Evolutionary conservation across 768 basidiomycete species (phyloP), one percentile per base, ranked within the genome.

Genomic region (Clathrus columnatus): DNA sequence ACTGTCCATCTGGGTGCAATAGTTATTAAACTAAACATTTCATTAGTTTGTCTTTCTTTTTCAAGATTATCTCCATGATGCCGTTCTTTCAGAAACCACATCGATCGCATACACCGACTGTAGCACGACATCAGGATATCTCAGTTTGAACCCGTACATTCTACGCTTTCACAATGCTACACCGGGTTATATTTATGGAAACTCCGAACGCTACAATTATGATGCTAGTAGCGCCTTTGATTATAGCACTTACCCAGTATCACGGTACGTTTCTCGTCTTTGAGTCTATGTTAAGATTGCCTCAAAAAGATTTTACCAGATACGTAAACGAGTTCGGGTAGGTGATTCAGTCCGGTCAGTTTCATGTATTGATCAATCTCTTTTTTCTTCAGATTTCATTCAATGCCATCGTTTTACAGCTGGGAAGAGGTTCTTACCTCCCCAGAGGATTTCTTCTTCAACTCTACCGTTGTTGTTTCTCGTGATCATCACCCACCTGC

Each of bases 301-400:
- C 11, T 48, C 4, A 43, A 43, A 16, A 29, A 7, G 45, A 51
- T 26, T 42, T 2, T 43, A 46, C 26, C 50, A 74, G 80, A 43
- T 82, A 81, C 53, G 70, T 81, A 43, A 81, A 81, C 57, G 80
- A 83, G 59, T 82, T 82, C 53, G 80, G 80, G 75, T 78, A 54
- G 48, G 72, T 58, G 4, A 11, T 46, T 26, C 16, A 45, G 30
- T 48, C 18, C 24, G 30, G 27, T 36, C n/a, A n/a, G 20, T 48
- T 21, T 41, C 29, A 26, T 30, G 14, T 30, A 14, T 42, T 18
- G 18, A n/a, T 42, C 21, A 29, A 43, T 50, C 52, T 45, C 51
- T 48, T 32, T 23, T 56, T 32, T 20, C 29, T 27, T n/a, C 32
- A 79, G 79, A 8, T 81, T 80, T 66, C 81, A 81, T 63, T 82